Evolutionary conservation across 257 asterid genomes (phyloP).

Genomic region (Fraxinus quadrangulata): DNA sequence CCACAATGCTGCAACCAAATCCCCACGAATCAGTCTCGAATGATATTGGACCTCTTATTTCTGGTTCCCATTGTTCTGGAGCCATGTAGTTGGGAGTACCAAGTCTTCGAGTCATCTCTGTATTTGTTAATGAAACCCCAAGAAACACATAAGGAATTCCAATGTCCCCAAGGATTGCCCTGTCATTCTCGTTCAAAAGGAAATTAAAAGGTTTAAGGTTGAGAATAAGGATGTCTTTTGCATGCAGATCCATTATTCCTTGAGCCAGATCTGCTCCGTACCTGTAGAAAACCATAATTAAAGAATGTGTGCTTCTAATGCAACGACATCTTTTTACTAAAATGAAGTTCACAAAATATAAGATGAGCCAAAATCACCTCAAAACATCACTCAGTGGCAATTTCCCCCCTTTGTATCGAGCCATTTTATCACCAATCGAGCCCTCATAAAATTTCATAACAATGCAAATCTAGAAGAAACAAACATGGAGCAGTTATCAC

Average conservation of each 20-base stretch:
- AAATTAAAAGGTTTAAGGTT: conserved; percentile 70
- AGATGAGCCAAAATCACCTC: conserved; percentile 38
- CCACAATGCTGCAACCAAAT: conserved; percentile 62
- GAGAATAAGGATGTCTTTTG: conserved; percentile 46
- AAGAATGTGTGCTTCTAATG: conserved; percentile 12
- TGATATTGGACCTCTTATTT: conserved; percentile 65
- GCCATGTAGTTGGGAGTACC: conserved; percentile 77
- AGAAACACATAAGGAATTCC: conserved; percentile 64
- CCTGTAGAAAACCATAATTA: conserved; percentile 32
- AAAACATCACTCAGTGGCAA: conserved; percentile 55
- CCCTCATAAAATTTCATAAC: conserved; percentile 59
- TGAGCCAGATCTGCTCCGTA: conserved; percentile 54
- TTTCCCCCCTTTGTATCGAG: conserved; percentile 54
- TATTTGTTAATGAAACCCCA: conserved; percentile 41
- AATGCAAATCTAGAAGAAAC: conserved; percentile 53
- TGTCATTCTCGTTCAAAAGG: conserved; percentile 52
- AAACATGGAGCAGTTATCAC: background rate
- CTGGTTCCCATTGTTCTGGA: conserved; percentile 77
- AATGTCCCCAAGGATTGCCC: conserved; percentile 58
- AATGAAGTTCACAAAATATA: background rate
- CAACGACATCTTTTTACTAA: conserved; percentile 5
- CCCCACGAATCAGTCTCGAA: conserved; percentile 77
- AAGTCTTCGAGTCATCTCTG: conserved; percentile 41
- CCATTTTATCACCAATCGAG: conserved; percentile 60
- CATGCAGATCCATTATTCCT: conserved; percentile 60